A percentile compares a stretch with the other conserved stretches of the same genome.
Conservation (phyloP, 257 asterid species). For the Nicotiana paniculata region DNA sequence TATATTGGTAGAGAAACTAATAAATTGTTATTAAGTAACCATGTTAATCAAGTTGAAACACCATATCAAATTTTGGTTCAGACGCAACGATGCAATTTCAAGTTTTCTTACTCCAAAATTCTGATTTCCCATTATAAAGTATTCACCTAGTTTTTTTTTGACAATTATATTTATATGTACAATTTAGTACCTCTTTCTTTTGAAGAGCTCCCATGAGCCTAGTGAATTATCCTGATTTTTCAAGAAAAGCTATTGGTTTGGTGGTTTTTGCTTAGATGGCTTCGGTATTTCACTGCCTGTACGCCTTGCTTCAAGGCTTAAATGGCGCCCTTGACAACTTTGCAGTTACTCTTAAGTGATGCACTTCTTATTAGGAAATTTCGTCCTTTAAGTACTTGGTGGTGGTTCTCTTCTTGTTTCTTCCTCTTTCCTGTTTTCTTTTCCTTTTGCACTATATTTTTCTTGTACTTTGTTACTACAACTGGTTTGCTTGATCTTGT, state of each 20-base stretch:
- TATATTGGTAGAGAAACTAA: not conserved
- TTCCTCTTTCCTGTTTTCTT: not conserved
- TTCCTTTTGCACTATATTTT: not conserved
- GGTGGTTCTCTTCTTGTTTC: constrained; percentile 2
- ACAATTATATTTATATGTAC: not conserved
- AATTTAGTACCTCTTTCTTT: too few relatives aligned
- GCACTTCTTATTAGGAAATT: not conserved
- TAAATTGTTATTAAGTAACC: not conserved
- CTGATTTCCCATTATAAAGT: not conserved
- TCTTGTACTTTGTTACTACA: not conserved
- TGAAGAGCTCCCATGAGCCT: not conserved
- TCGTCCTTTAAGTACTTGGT: not conserved
- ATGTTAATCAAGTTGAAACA: not conserved
- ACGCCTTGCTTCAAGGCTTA: not conserved
- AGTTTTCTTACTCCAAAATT: not conserved
- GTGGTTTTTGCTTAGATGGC: not conserved
- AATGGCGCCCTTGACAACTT: not conserved
- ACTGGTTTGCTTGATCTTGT: constrained; percentile 11
- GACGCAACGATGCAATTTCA: not conserved
- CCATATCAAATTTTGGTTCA: not conserved
- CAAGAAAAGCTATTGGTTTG: not conserved
- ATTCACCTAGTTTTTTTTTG: not conserved
- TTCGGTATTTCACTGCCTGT: not conserved
- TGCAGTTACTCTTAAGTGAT: not conserved
- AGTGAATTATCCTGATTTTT: not conserved